Evolutionary conservation across 768 basidiomycete genomes (phyloP).

Genomic region (Suillus paluster): DNA sequence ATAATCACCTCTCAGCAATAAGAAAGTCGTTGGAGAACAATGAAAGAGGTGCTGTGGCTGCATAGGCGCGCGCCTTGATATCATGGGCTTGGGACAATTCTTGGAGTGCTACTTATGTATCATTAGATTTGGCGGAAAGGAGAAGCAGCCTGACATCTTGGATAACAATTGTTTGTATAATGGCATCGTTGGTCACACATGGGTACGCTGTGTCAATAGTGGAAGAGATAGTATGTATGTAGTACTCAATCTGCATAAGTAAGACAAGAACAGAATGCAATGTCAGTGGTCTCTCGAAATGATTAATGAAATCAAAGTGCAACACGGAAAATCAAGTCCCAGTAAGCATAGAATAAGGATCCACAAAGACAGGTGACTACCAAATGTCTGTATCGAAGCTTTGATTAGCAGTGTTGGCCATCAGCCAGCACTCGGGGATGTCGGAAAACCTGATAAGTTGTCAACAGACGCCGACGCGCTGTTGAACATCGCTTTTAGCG

Average conservation of each 20-base stretch:
- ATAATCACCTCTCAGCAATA: constrained; percentile 31
- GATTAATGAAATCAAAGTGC: constrained; percentile 1
- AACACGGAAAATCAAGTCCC: constrained; percentile 2
- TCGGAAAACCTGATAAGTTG: background rate
- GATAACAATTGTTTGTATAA: background rate
- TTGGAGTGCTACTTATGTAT: constrained; percentile 9
- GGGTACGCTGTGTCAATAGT: background rate
- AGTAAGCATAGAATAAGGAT: background rate
- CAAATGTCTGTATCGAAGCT: background rate
- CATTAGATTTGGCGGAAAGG: background rate
- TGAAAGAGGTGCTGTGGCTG: background rate
- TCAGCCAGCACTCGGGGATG: background rate
- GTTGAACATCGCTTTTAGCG: constrained; percentile 89
- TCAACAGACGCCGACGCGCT: constrained; percentile 11
- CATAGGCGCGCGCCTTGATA: constrained; percentile 4
- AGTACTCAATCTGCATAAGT: background rate
- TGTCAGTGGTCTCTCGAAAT: background rate
- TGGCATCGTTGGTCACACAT: background rate
- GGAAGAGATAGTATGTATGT: background rate
- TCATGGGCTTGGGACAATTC: constrained; percentile 19
- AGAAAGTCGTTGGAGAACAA: constrained; percentile 34
- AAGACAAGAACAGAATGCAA: background rate
- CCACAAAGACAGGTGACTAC: background rate
- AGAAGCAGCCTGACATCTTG: background rate
- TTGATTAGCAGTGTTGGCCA: background rate